These are phyloP conservation scores for Chlorella sorokiniana DNA, from an alignment of 139 green algal genomes.

Conservation along the genomic window DNA sequence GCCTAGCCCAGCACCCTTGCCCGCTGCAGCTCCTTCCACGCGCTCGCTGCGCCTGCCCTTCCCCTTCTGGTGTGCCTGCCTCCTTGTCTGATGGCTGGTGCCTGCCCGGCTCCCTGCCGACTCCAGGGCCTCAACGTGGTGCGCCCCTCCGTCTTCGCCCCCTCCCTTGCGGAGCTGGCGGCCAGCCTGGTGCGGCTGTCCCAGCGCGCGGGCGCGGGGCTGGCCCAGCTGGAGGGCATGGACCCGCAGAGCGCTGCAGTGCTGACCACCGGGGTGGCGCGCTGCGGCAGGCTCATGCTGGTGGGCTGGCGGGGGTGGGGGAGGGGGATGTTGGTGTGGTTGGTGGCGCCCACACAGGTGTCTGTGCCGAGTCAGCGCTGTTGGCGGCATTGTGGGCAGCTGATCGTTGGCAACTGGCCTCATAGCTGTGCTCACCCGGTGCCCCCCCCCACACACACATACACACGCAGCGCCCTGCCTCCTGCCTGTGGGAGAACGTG, in stretches of 20 bases:
- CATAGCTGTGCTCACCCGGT: neutral
- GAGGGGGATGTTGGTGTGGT: neutral
- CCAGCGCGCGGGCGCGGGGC: neutral
- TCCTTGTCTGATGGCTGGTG: too few species aligned
- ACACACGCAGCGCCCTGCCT: neutral
- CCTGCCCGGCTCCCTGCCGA: neutral
- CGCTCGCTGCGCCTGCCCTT: neutral
- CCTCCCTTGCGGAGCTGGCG: constrained; percentile 65
- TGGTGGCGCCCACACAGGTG: neutral
- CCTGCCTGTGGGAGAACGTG: constrained; percentile 33
- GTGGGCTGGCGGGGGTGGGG: neutral
- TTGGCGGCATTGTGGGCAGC: too few species aligned
- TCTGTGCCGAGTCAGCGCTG: too few species aligned
- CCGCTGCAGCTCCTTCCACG: too few species aligned
- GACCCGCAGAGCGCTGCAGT: neutral
- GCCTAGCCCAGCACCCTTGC: too few species aligned
- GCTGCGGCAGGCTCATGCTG: constrained; percentile 21
- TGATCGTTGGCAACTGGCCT: too few species aligned
- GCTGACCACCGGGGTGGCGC: constrained; percentile 11
- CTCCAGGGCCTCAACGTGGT: constrained; percentile 23
- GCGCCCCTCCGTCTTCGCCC: constrained; percentile 54
- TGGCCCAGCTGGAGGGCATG: neutral
- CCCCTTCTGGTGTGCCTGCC: too few species aligned
- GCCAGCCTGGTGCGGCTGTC: constrained; percentile 41
- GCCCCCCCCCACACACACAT: neutral